A percentile compares a stretch with the other conserved stretches of the same genome.
phyloP scores from a whole-genome alignment of 306 rosid genomes.

The Prunus fruticosa region DNA sequence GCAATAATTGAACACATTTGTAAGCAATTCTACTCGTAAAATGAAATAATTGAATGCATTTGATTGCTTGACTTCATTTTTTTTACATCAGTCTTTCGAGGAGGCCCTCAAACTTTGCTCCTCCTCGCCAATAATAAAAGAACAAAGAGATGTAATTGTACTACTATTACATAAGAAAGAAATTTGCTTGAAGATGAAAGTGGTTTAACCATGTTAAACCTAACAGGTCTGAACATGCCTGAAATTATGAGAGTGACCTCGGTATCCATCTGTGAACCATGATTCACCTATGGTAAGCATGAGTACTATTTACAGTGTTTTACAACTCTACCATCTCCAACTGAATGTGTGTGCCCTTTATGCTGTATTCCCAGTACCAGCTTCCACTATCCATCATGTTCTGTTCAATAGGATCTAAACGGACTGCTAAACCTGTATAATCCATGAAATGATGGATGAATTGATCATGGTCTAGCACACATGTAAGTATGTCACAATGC shows the following conservation, averaged over 20 bases:
- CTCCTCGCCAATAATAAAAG: background rate
- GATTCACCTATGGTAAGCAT: constrained; percentile 62
- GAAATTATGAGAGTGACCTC: constrained; percentile 31
- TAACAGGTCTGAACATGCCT: constrained; percentile 10
- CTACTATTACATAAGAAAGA: background rate
- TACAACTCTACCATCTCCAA: constrained; percentile 62
- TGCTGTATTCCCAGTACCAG: constrained; percentile 85
- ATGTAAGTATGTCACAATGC: background rate
- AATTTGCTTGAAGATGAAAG: background rate
- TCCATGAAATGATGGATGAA: constrained; percentile 2
- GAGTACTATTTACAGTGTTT: constrained; percentile 6
- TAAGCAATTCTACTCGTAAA: background rate
- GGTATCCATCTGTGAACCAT: constrained; percentile 64
- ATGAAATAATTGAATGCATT: constrained; percentile 21
- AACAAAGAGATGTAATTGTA: background rate
- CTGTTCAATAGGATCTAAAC: constrained; percentile 53
- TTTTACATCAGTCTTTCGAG: constrained; percentile 36
- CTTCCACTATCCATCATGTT: constrained; percentile 69
- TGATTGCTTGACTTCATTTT: constrained; percentile 18
- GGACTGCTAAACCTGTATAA: constrained; percentile 50
- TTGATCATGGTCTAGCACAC: background rate
- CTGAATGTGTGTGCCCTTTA: constrained; percentile 56
- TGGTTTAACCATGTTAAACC: constrained; percentile 81
- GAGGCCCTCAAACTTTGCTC: background rate
- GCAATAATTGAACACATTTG: background rate